These are phyloP conservation scores for Wickerhamiella kazuoi DNA, from an alignment of 805 yeast species.

Conservation along the genomic window DNA sequence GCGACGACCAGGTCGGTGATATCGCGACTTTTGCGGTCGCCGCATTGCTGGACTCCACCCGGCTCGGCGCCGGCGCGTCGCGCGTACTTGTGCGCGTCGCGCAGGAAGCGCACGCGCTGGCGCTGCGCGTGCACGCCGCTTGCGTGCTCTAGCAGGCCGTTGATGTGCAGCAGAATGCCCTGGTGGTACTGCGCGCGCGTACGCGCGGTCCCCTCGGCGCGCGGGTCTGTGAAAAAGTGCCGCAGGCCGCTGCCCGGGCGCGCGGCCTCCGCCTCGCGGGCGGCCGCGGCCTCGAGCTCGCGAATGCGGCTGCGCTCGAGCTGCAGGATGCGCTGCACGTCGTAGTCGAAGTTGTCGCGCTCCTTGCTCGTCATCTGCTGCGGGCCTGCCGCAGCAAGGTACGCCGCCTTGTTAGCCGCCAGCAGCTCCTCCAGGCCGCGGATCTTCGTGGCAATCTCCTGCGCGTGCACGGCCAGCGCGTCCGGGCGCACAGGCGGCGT, in stretches of 20 bases:
- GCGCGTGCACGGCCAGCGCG: conserved; percentile 15
- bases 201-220: conserved; percentile 12
- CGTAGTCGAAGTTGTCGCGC: conserved; percentile 25
- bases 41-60: conserved; percentile 26
- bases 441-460: conserved; percentile 11
- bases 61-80: not conserved
- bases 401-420: conserved; percentile 16
- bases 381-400: conserved; percentile 16
- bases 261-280: conserved; percentile 5
- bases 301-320: conserved; percentile 17
- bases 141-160: conserved; percentile 16
- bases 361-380: conserved; percentile 20
- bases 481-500: conserved; percentile 9
- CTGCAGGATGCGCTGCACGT: conserved; percentile 22
- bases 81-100: conserved; percentile 9
- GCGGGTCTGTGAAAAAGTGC: conserved; percentile 15
- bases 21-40: conserved; percentile 5
- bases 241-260: conserved; percentile 3
- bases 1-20: not conserved
- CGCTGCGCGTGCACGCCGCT: conserved; percentile 20
- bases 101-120: conserved; percentile 20
- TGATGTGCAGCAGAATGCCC: conserved; percentile 23
- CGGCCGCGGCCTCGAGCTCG: conserved; percentile 10
- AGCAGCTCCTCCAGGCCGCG: conserved; percentile 12
- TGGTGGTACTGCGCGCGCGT: conserved; percentile 20